Evolutionary conservation across 345 rosid genomes (phyloP).

Genomic region (Aurinia saxatilis): DNA sequence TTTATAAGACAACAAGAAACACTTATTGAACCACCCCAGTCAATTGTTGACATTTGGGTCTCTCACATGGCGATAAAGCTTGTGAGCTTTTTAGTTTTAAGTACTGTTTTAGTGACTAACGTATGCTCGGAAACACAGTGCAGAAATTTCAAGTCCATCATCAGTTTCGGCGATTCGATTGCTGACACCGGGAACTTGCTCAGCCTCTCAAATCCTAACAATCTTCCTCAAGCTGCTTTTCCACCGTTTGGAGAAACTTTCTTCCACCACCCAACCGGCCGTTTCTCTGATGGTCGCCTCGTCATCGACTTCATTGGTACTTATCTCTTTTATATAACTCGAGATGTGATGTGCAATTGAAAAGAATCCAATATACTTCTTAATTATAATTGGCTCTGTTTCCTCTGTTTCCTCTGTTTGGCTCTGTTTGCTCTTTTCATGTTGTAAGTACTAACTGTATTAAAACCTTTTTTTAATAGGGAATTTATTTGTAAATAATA

Average conservation of each 20-base stretch:
- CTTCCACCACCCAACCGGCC: conserved; percentile 32
- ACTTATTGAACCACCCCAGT: no score
- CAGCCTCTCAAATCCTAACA: not conserved
- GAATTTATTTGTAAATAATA: no score
- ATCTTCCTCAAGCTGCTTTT: not conserved
- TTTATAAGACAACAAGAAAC: no score
- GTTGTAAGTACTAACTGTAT: no score
- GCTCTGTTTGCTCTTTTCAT: no score
- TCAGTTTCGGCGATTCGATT: conserved; percentile 44
- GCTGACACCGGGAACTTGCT: conserved; percentile 35
- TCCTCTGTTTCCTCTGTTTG: no score
- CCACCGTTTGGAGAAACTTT: conserved; percentile 35
- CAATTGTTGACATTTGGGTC: no score
- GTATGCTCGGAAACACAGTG: not conserved
- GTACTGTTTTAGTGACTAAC: not conserved
- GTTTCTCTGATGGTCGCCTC: conserved; percentile 34
- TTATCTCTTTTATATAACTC: not conserved
- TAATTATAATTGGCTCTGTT: no score
- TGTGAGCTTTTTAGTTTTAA: not conserved
- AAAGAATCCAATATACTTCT: no score
- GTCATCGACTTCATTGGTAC: conserved; percentile 38
- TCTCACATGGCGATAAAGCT: no score
- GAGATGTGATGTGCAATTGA: no score
- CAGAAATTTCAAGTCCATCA: conserved; percentile 9
- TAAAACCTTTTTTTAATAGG: no score